Percentiles rank a stretch among this genome's conserved stretches.
Conservation (phyloP, 495 filamentous ascomycete genomes). For the Cercophora samala region DNA sequence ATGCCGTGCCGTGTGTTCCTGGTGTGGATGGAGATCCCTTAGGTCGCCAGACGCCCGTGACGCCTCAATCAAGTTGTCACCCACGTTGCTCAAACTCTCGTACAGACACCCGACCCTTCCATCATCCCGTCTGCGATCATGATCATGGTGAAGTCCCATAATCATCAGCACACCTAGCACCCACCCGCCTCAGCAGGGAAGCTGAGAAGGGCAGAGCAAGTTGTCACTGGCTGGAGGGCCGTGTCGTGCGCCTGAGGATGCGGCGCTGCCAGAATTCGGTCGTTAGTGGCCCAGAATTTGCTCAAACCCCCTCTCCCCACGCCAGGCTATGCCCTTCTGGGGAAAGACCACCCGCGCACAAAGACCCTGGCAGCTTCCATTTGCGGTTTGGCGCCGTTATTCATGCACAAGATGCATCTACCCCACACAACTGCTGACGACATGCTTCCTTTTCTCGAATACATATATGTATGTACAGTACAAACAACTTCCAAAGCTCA, state of each 20-base stretch:
- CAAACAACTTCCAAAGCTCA: too few species aligned
- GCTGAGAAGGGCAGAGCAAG: constrained; percentile 23
- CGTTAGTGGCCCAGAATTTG: constrained; percentile 42
- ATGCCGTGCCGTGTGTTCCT: neutral
- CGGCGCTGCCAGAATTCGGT: constrained; percentile 2
- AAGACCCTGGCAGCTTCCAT: constrained; percentile 12
- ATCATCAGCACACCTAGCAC: too few species aligned
- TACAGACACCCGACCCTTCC: too few species aligned
- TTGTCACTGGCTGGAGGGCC: constrained; percentile 27
- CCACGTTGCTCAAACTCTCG: too few species aligned
- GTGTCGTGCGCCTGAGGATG: constrained; percentile 4
- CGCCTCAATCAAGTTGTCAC: neutral
- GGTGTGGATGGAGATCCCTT: constrained; percentile 3
- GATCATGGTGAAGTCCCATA: neutral
- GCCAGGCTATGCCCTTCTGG: constrained; percentile 16
- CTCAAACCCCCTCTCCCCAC: constrained; percentile 46
- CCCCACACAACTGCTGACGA: neutral
- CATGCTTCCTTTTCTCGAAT: neutral
- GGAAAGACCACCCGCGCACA: constrained; percentile 14
- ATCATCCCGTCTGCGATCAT: too few species aligned
- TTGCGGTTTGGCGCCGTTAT: constrained; percentile 10
- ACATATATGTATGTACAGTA: too few species aligned
- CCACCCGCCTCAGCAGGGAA: constrained; percentile 9
- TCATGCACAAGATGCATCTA: neutral
- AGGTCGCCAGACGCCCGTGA: too few species aligned